Base-by-base conservation (phyloP, 768 basidiomycete species). In the Rhizopogon vinicolor region DNA sequence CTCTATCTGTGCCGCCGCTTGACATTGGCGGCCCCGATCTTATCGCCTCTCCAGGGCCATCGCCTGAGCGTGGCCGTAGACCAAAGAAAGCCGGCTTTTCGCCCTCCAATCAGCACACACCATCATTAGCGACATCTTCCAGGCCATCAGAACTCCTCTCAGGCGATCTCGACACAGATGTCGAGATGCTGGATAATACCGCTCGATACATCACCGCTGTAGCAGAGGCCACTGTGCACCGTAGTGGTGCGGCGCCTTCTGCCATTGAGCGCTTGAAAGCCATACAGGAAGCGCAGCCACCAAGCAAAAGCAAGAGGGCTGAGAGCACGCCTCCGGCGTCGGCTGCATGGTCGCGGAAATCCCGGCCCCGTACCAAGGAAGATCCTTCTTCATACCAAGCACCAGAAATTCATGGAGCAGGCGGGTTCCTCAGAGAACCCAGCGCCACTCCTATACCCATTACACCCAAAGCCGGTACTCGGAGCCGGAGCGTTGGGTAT, bases 271-370 rank as follows among this genome's bases (percentile, higher is more conserved):
- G 52, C 22, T 39, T 69, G 40, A 66, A 63, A 48, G 61, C 45
- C 53, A 55, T 69, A 48, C 68, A 61, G 19, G 49, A 42, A 3
- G 48, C 22, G 44, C 40, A 16, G 39, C 43, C 48, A 29, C 40
- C 33, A 1, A 46, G 49, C 9, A n/a, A 31, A 25, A 41, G 43
- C 7, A 68, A 67, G 51, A 60, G 68, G 33, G 61, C 69, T 48
- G 68, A 68, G 54, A 69, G 68, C 9, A 66, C 68, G 4, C 68
- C 68, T 0, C 61, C 68, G 10, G 67, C 65, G 5, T 58, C 67
- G 7, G 57, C 62, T 18, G 59, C 29, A 13, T 71, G 69, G 62
- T 41, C 46, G 19, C 58, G 57, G 22, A 53, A 45, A 40, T 45
- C 56, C 42, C 59, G 65, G 51, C 33, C 42, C 22, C 41, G 51